Conservation (phyloP, 1,284 basidiomycete genomes). For the Tausonia pullulans region DNA sequence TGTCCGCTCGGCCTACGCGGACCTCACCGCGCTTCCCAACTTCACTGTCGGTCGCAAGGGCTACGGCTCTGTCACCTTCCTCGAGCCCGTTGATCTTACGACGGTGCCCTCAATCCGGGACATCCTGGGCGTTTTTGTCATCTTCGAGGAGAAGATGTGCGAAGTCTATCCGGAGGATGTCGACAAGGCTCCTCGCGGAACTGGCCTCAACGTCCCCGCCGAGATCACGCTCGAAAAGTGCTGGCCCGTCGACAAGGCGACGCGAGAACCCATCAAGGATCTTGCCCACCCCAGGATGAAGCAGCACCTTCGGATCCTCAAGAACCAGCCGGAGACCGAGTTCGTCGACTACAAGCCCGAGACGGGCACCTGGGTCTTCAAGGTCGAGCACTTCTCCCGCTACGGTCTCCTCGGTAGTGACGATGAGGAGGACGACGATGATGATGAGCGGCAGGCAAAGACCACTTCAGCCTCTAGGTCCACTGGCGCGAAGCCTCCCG, state of each 20-base stretch:
- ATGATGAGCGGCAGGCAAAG: conserved; percentile 17
- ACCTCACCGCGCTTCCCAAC: conserved; percentile 54
- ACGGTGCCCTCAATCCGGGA: conserved; percentile 66
- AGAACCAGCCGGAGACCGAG: conserved; percentile 71
- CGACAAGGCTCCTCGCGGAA: conserved; percentile 62
- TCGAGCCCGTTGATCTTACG: conserved; percentile 86
- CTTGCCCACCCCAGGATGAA: conserved; percentile 55
- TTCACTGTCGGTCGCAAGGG: conserved; percentile 83
- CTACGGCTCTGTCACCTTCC: conserved; percentile 81
- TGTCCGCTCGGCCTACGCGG: conserved; percentile 54
- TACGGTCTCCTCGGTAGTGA: conserved; percentile 34
- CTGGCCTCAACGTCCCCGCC: conserved; percentile 82
- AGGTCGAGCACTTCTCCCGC: conserved; percentile 71
- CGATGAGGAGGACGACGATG: conserved; percentile 26
- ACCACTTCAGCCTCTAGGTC: background rate
- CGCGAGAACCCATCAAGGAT: conserved; percentile 81
- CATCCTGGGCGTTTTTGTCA: conserved; percentile 74
- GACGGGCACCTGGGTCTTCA: conserved; percentile 85
- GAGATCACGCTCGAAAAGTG: conserved; percentile 67
- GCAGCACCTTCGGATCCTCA: conserved; percentile 72
- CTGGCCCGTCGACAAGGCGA: conserved; percentile 86
- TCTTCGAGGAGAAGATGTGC: conserved; percentile 84
- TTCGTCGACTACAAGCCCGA: conserved; percentile 71
- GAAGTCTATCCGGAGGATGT: conserved; percentile 85
- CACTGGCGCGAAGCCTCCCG: background rate